Evolutionary conservation across 176 grass and related monocot species (phyloP).

Genomic region (Zizania latifolia): DNA sequence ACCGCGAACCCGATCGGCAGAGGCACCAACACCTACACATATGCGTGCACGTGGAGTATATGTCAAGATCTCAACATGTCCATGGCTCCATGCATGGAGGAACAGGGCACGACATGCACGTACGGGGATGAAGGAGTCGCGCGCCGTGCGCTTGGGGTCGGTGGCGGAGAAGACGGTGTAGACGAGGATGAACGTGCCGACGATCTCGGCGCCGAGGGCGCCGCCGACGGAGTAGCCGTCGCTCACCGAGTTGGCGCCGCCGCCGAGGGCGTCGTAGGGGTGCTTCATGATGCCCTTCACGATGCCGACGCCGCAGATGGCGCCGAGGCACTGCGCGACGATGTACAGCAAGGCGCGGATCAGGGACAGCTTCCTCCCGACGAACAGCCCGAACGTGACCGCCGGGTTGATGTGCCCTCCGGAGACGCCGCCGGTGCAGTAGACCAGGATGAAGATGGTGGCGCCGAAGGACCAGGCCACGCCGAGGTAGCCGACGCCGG

Average conservation of each 20-base stretch:
- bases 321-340: constrained; percentile 76
- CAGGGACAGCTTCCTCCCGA: constrained; percentile 66
- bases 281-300: constrained; percentile 65
- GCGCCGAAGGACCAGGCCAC: constrained; percentile 83
- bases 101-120: not conserved
- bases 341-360: constrained; percentile 56
- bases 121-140: constrained; percentile 56
- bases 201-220: constrained; percentile 57
- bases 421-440: constrained; percentile 71
- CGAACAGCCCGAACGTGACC: constrained; percentile 65
- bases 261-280: constrained; percentile 38
- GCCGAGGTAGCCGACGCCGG: constrained; percentile 68
- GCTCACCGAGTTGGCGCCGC: constrained; percentile 54
- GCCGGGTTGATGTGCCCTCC: constrained; percentile 92
- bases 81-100: not conserved
- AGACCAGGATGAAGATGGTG: constrained; percentile 85
- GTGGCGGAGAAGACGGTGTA: constrained; percentile 76
- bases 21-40: constrained; percentile 58
- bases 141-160: constrained; percentile 66
- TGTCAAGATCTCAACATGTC: too few relatives aligned
- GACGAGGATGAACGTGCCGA: constrained; percentile 83
- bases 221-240: constrained; percentile 26
- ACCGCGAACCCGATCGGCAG: constrained; percentile 86
- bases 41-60: not conserved
- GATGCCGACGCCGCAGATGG: constrained; percentile 66